phyloP scores from a whole-genome alignment of 2,329 filamentous ascomycete species.

The Cordyceps fumosorosea region DNA sequence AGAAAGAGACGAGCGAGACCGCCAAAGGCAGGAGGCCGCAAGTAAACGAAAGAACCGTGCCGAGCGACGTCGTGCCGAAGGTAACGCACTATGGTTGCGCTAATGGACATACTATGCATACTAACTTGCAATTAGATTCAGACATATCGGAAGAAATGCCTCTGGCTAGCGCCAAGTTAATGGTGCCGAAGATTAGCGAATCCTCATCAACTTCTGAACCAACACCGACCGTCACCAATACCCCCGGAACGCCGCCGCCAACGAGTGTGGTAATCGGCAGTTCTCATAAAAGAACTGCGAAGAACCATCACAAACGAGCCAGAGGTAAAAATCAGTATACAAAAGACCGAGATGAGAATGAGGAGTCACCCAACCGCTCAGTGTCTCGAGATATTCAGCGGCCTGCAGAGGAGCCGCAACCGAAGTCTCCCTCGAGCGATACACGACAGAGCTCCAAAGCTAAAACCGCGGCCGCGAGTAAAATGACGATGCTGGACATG shows the following conservation, averaged over 20 bases:
- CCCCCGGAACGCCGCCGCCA: slow-evolving; percentile 36
- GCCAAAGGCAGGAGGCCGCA: slow-evolving; percentile 64
- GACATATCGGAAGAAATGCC: slow-evolving; percentile 65
- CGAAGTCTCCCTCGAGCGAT: slow-evolving; percentile 33
- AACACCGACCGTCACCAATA: slow-evolving; percentile 21
- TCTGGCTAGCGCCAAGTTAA: slow-evolving; percentile 32
- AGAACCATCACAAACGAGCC: slow-evolving; percentile 58
- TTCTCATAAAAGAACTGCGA: slow-evolving; percentile 52
- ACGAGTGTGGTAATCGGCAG: slow-evolving; percentile 38
- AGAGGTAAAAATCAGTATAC: slow-evolving; percentile 79
- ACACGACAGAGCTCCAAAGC: slow-evolving; percentile 49
- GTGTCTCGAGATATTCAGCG: slow-evolving; percentile 43
- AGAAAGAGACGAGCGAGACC: slow-evolving; percentile 68
- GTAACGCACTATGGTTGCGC: slow-evolving; percentile 38
- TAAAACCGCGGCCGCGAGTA: slow-evolving; percentile 50
- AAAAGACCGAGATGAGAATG: slow-evolving; percentile 60
- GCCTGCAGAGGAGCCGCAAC: slow-evolving; percentile 30
- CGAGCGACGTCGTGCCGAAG: slow-evolving; percentile 74
- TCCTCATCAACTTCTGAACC: slow-evolving; percentile 25
- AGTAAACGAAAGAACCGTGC: slow-evolving; percentile 76
- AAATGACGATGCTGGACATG: slow-evolving; percentile 82
- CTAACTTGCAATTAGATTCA: slow-evolving; percentile 47
- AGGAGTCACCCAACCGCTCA: slow-evolving; percentile 51
- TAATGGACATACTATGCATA: background rate
- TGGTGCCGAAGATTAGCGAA: slow-evolving; percentile 25